These are phyloP conservation scores for Akanthomyces lecanii DNA, from an alignment of 2,329 filamentous ascomycete species.

Conservation along the genomic window DNA sequence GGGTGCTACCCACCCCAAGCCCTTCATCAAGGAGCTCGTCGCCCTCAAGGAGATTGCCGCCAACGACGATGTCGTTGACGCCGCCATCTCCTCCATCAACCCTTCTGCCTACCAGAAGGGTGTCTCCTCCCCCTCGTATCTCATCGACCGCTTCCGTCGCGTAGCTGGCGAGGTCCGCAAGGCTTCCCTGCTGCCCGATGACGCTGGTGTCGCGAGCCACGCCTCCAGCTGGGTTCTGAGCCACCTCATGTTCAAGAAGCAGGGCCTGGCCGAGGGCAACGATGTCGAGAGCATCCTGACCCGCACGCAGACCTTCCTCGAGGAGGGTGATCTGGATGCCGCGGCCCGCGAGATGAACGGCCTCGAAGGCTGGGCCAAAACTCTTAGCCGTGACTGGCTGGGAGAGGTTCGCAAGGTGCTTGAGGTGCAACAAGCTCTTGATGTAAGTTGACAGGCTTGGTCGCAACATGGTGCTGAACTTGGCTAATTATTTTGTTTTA, in stretches of 20 bases:
- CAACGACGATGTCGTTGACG: conserved; percentile 81
- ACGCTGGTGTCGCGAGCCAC: conserved; percentile 91
- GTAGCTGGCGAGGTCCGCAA: conserved; percentile 92
- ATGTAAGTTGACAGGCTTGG: conserved; percentile 57
- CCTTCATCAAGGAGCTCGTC: conserved; percentile 88
- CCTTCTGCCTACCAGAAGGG: conserved; percentile 90
- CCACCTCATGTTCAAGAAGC: conserved; percentile 96
- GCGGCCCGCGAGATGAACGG: conserved; percentile 95
- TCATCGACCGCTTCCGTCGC: conserved; percentile 93
- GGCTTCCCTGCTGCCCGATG: conserved; percentile 84
- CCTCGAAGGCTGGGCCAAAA: conserved; percentile 90
- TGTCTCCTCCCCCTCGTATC: conserved; percentile 74
- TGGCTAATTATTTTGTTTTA: conserved; percentile 25
- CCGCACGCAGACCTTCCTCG: conserved; percentile 81
- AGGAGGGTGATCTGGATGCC: conserved; percentile 87
- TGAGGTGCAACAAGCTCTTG: conserved; percentile 92
- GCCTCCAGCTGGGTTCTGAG: conserved; percentile 85
- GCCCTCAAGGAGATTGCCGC: conserved; percentile 88
- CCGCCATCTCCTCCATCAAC: conserved; percentile 95
- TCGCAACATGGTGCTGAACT: background rate
- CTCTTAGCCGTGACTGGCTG: conserved; percentile 90
- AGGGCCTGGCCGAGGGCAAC: conserved; percentile 72
- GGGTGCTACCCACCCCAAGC: conserved; percentile 64
- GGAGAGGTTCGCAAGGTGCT: conserved; percentile 84
- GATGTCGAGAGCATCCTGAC: conserved; percentile 94